Conservation (phyloP, 108 stramenopile genomes). For the Nitzschia sp. region DNA sequence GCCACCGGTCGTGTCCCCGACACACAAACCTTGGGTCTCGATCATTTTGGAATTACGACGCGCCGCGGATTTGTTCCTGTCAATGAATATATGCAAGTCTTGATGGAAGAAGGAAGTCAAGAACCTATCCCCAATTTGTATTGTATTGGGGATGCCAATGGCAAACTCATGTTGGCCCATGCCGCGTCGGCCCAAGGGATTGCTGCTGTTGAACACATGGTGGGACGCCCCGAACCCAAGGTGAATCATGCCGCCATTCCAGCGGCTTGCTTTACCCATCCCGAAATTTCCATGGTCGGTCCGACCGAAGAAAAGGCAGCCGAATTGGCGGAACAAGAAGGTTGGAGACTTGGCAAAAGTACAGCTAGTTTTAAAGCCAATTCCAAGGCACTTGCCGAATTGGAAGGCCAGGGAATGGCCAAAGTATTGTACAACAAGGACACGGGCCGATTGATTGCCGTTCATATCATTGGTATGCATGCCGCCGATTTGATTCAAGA, state of each 20-base stretch:
- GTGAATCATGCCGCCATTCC: constrained; percentile 95
- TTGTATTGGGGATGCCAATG: constrained; percentile 99
- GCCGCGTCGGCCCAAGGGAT: constrained; percentile 98
- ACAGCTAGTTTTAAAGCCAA: constrained; percentile 95
- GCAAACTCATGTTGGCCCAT: constrained; percentile 99
- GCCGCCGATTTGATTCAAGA: constrained; percentile 99
- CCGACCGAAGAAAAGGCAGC: constrained; percentile 95
- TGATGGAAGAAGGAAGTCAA: constrained; percentile 76
- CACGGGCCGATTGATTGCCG: constrained; percentile 93
- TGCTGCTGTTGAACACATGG: constrained; percentile 96
- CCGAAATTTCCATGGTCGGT: constrained; percentile 98
- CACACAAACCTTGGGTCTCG: constrained; percentile 92
- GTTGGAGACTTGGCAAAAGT: constrained; percentile 94
- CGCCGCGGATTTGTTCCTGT: constrained; percentile 94
- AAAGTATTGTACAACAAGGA: constrained; percentile 99
- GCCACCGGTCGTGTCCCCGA: constrained; percentile 98
- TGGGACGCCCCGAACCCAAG: constrained; percentile 70
- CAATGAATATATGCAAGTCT: constrained; percentile 94
- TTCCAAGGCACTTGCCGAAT: constrained; percentile 98
- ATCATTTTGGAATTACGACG: constrained; percentile 86
- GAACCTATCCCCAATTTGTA: constrained; percentile 88
- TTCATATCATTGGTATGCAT: constrained; percentile 98
- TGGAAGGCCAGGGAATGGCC: constrained; percentile 96
- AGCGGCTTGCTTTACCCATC: constrained; percentile 98
- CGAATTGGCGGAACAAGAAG: constrained; percentile 89